Percentiles rank a stretch among this genome's conserved stretches.
phyloP scores from a whole-genome alignment of 805 yeast genomes.

The Lachancea quebecensis region DNA sequence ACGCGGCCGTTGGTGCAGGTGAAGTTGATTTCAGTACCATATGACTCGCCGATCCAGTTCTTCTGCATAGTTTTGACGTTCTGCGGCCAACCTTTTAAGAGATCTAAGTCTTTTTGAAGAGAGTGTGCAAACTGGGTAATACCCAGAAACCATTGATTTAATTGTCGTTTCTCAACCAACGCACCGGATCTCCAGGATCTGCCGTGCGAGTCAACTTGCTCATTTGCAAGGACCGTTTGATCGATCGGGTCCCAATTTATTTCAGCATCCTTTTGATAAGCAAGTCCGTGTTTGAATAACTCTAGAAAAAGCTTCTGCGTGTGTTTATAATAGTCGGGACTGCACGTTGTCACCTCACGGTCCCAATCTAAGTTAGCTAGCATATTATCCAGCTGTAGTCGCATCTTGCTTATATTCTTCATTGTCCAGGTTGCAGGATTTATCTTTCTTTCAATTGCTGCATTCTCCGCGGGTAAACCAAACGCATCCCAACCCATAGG shows the following conservation, averaged over 20 bases:
- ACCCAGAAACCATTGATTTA: conserved; percentile 91
- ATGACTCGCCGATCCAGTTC: conserved; percentile 89
- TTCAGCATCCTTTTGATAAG: conserved; percentile 78
- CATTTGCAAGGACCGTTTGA: conserved; percentile 89
- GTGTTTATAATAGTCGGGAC: conserved; percentile 84
- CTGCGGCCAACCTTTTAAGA: conserved; percentile 73
- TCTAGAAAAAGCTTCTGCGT: conserved; percentile 81
- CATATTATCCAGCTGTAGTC: conserved; percentile 70
- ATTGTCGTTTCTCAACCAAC: conserved; percentile 67
- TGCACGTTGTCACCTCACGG: conserved; percentile 77
- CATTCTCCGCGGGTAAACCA: conserved; percentile 97
- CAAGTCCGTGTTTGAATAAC: conserved; percentile 68
- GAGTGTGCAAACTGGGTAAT: conserved; percentile 76
- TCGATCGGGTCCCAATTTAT: conserved; percentile 99
- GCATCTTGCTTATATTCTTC: conserved; percentile 77
- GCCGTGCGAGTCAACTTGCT: conserved; percentile 89
- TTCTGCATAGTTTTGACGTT: conserved; percentile 85
- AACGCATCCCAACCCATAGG: conserved; percentile 99
- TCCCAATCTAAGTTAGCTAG: conserved; percentile 91
- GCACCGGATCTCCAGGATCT: conserved; percentile 98
- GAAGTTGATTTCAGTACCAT: conserved; percentile 68
- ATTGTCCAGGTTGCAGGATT: conserved; percentile 82
- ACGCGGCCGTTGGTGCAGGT: conserved; percentile 22
- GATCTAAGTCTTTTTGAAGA: conserved; percentile 55
- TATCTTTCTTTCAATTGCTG: conserved; percentile 80